Percentiles rank a stretch among this genome's conserved stretches.
Conservation (phyloP, 2,329 filamentous ascomycete genomes). For the Colletotrichum shisoi region DNA sequence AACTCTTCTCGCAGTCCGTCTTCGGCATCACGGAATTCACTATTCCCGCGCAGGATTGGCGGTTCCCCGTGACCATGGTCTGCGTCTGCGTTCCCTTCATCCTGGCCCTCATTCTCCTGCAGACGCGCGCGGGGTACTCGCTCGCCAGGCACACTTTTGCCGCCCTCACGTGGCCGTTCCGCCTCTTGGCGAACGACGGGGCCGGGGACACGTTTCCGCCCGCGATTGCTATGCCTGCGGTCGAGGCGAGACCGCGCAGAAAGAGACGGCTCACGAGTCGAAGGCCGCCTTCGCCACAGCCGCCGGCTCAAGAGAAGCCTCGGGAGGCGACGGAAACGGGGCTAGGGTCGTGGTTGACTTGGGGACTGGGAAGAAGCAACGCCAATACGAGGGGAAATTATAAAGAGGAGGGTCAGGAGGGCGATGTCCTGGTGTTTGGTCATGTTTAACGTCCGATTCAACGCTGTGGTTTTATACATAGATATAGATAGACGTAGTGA, state of each 20-base stretch:
- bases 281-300: background rate
- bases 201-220: background rate
- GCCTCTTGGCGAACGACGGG: background rate
- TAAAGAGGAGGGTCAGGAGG: background rate
- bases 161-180: slow-evolving; percentile 26
- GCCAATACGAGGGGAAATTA: too few relatives aligned
- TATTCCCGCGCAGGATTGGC: slow-evolving; percentile 54
- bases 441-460: background rate
- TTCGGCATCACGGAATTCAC: slow-evolving; percentile 62
- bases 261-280: slow-evolving; percentile 38
- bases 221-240: slow-evolving; percentile 4
- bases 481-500: too few relatives aligned
- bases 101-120: slow-evolving; percentile 56
- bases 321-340: slow-evolving; percentile 1
- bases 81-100: slow-evolving; percentile 65
- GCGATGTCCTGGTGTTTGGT: background rate
- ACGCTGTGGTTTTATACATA: too few relatives aligned
- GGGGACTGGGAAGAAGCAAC: slow-evolving; percentile 14
- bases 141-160: slow-evolving; percentile 25
- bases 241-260: slow-evolving; percentile 31
- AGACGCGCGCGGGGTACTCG: slow-evolving; percentile 50
- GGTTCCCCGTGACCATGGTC: slow-evolving; percentile 67
- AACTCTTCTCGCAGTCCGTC: slow-evolving; percentile 52
- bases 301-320: background rate
- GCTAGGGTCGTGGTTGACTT: slow-evolving; percentile 6